Evolutionary conservation across 352 stramenopile genomes (phyloP), one percentile per base, ranked within the genome.

Genomic region (Aphanomyces astaci): DNA sequence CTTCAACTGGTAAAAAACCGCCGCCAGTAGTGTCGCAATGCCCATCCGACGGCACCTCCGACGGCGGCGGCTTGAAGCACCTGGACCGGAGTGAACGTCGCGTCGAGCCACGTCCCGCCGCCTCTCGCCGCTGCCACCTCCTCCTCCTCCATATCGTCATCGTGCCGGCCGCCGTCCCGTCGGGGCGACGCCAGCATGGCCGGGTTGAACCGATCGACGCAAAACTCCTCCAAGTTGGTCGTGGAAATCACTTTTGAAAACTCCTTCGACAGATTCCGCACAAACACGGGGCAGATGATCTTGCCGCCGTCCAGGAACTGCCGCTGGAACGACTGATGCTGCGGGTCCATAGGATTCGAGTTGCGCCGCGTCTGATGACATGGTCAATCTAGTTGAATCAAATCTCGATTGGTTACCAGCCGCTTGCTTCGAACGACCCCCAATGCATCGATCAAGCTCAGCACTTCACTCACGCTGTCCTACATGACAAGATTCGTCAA

Each of bases 401-500:
- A 7, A 55, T 55, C n/a, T n/a, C n/a, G n/a, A n/a, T n/a, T 55
- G 19, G 25, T 22, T 59, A 22, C 24, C 19, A 33, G 3, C 4
- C 56, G 28, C 56, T 28, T 31, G 1, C 17, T 28, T 19, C 32
- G n/a, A 9, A 48, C 30, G 22, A 28, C 3, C 17, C 54, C 24
- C 5, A 59, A 22, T 28, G 46, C 62, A 39, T 68, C 62, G 25
- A 68, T 62, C 17, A 68, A 28, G 13, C 33, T 32, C 28, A 68
- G 43, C 28, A 68, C 62, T 48, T 68, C 62, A 22, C 40, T 68
- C 28, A 68, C 62, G 32, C 62, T 68, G 39, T 68, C 62, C 62
- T 68, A 60, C n/a, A 51, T 36, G 25, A 46, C 25, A 22, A 30
- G 3, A 65, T 31, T 24, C 24, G 10, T 3, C 11, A 36, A 4